Evolutionary conservation across 768 basidiomycete species (phyloP).

Genomic region (Dioszegia aurantiaca): DNA sequence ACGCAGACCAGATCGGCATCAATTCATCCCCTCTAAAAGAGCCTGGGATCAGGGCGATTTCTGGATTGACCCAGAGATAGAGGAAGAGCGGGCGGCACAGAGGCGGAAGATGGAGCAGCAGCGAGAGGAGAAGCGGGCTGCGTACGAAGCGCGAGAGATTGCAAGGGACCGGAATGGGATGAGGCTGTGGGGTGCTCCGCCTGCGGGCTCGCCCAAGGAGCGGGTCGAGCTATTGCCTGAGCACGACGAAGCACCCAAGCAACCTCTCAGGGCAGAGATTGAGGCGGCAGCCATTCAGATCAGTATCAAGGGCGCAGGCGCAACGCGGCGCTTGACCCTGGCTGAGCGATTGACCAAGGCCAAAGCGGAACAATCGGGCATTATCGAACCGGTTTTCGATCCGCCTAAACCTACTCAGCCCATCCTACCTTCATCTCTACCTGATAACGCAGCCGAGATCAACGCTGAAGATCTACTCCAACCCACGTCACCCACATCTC

Average conservation of each 20-base stretch:
- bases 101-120: conserved; percentile 24
- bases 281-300: background rate
- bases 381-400: background rate
- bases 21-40: conserved; percentile 30
- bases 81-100: conserved; percentile 28
- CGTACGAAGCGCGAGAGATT: background rate
- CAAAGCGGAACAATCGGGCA: conserved; percentile 17
- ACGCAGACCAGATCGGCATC: conserved; percentile 26
- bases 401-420: too few relatives aligned
- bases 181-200: background rate
- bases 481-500: too few relatives aligned
- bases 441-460: conserved; percentile 11
- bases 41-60: conserved; percentile 37
- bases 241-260: background rate
- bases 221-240: conserved; percentile 1
- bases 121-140: conserved; percentile 13
- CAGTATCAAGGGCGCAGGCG: conserved; percentile 7
- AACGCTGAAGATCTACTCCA: conserved; percentile 2
- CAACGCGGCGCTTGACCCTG: conserved; percentile 16
- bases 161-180: background rate
- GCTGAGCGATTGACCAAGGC: conserved; percentile 30
- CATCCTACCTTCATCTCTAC: background rate
- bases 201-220: background rate
- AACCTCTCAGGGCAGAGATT: background rate
- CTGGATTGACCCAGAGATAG: conserved; percentile 43